Evolutionary conservation across 164 flowering plant genomes (phyloP).

Genomic region (Vitis cinerea): DNA sequence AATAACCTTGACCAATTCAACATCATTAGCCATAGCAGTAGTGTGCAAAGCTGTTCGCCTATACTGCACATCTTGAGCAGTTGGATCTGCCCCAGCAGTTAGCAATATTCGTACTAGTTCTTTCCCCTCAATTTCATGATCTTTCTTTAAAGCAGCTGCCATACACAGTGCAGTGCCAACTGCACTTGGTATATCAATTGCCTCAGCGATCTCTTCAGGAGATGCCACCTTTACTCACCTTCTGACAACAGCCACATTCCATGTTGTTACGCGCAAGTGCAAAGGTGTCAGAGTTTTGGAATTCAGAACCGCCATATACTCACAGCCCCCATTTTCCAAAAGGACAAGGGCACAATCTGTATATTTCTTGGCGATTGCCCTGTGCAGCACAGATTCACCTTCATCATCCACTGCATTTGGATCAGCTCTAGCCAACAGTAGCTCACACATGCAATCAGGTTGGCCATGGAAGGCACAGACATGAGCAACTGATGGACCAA

Average conservation of each 20-base stretch:
- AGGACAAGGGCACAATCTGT: conserved; percentile 92
- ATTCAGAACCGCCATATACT: conserved; percentile 76
- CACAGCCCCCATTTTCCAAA: conserved; percentile 92
- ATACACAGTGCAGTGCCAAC: conserved; percentile 88
- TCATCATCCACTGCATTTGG: conserved; percentile 98
- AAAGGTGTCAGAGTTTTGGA: conserved; percentile 84
- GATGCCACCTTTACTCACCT: conserved; percentile 92
- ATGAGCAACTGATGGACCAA: conserved; percentile 97
- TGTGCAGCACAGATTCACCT: conserved; percentile 95
- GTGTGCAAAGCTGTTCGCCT: conserved; percentile 85
- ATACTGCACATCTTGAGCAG: conserved; percentile 82
- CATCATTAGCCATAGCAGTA: conserved; percentile 94
- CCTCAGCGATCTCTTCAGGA: conserved; percentile 66
- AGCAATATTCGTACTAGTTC: conserved; percentile 80
- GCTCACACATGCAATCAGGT: conserved; percentile 98
- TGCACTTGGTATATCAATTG: conserved; percentile 79
- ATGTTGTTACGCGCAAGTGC: conserved; percentile 79
- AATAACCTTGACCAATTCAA: conserved; percentile 78
- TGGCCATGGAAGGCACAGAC: conserved; percentile 99
- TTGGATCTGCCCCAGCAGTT: conserved; percentile 92
- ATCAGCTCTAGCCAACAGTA: conserved; percentile 91
- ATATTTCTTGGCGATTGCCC: conserved; percentile 88
- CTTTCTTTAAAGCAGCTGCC: conserved; percentile 94
- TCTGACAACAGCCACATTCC: conserved; percentile 88
- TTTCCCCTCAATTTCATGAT: conserved; percentile 89